Evolutionary conservation across 768 basidiomycete genomes (phyloP).

Genomic region (Pulveroboletus sp.): DNA sequence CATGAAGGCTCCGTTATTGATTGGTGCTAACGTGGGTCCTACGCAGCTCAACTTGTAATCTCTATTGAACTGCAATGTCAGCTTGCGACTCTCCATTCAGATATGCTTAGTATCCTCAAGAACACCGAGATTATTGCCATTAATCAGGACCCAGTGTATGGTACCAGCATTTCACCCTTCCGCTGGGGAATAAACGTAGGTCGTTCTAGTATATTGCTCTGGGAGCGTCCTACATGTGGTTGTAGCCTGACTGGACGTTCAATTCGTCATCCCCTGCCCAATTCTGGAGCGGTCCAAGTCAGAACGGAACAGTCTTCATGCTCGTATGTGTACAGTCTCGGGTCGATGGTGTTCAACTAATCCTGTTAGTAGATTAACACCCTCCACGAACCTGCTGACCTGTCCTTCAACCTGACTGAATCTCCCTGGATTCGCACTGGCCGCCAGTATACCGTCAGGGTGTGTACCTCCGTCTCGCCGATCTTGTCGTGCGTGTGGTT

Average conservation of each 20-base stretch:
- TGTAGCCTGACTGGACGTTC: conserved; percentile 34
- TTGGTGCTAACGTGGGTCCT: conserved; percentile 51
- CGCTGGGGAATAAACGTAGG: conserved; percentile 62
- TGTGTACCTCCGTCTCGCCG: conserved; percentile 26
- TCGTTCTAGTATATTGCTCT: background rate
- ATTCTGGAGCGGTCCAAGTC: conserved; percentile 62
- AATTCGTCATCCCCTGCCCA: conserved; percentile 52
- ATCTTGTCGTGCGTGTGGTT: background rate
- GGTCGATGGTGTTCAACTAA: background rate
- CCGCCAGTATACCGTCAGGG: conserved; percentile 56
- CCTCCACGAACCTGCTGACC: conserved; percentile 46
- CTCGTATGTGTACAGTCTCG: conserved; percentile 38
- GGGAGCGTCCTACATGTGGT: background rate
- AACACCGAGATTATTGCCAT: conserved; percentile 64
- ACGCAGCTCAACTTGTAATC: background rate
- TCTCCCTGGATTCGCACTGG: conserved; percentile 70
- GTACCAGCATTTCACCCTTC: conserved; percentile 64
- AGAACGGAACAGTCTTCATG: conserved; percentile 65
- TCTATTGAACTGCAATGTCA: conserved; percentile 15
- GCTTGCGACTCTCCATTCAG: conserved; percentile 48
- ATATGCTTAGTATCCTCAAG: conserved; percentile 50
- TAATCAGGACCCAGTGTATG: conserved; percentile 60
- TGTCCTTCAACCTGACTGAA: conserved; percentile 61
- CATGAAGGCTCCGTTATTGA: conserved; percentile 62
- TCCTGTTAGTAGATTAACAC: conserved; percentile 47